A percentile compares a stretch with the other conserved stretches of the same genome.
These are phyloP conservation scores for Maudiozyma saulgeensis DNA, from an alignment of 805 yeast species.

Conservation along the genomic window DNA sequence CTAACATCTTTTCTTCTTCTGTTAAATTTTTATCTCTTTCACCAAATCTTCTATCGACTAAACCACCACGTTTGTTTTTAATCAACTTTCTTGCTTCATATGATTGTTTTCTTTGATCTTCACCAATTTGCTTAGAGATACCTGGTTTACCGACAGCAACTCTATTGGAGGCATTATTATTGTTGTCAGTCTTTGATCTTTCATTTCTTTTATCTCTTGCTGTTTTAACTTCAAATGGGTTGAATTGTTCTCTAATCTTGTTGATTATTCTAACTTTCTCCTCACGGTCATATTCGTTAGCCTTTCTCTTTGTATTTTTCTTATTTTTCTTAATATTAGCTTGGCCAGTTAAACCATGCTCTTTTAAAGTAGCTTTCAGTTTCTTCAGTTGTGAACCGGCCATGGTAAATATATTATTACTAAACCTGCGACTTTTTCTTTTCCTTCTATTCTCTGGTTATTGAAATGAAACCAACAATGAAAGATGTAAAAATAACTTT, in stretches of 20 bases:
- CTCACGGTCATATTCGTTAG: conserved; percentile 60
- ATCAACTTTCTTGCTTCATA: conserved; percentile 55
- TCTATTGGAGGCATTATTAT: conserved; percentile 29
- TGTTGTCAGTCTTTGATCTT: conserved; percentile 14
- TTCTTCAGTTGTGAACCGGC: conserved; percentile 84
- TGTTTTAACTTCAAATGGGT: conserved; percentile 76
- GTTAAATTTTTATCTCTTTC: conserved; percentile 62
- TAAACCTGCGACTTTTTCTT: too few species aligned
- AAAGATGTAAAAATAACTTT: too few species aligned
- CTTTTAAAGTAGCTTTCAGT: conserved; percentile 65
- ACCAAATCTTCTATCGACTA: conserved; percentile 86
- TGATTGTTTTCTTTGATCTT: conserved; percentile 49
- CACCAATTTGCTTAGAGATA: conserved; percentile 57
- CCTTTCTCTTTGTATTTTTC: conserved; percentile 39
- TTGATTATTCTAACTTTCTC: conserved; percentile 49
- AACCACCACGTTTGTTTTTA: conserved; percentile 66
- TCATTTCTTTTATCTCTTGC: conserved; percentile 50
- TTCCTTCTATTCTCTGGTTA: too few species aligned
- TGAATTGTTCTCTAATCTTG: conserved; percentile 72
- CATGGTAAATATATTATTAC: conserved; percentile 32
- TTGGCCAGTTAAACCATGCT: conserved; percentile 80
- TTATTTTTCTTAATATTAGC: conserved; percentile 50
- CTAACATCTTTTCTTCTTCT: conserved; percentile 92
- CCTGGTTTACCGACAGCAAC: conserved; percentile 60
- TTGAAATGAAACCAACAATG: too few species aligned